These are phyloP conservation scores for Chaetomium sp. DNA, from an alignment of 2,329 filamentous ascomycete species.

Conservation along the genomic window DNA sequence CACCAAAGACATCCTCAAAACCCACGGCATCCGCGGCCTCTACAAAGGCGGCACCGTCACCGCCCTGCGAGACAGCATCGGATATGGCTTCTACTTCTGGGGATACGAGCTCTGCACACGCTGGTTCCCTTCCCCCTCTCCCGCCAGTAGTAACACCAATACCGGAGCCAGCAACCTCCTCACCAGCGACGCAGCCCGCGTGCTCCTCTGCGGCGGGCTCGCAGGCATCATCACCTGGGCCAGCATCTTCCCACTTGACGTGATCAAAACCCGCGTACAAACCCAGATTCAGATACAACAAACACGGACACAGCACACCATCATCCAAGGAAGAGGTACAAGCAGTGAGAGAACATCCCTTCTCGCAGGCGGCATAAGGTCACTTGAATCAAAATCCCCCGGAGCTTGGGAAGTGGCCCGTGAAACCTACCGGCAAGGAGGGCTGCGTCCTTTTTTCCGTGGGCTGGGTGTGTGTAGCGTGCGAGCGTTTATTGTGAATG, in stretches of 20 bases:
- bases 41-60: constrained; percentile 80
- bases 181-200: constrained; percentile 48
- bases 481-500: constrained; percentile 87
- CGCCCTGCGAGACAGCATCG: constrained; percentile 74
- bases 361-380: constrained; percentile 13
- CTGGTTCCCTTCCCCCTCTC: constrained; percentile 22
- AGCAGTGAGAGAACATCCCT: constrained; percentile 29
- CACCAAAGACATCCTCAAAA: constrained; percentile 52
- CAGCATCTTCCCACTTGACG: constrained; percentile 84
- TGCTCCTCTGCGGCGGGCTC: constrained; percentile 76
- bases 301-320: no score
- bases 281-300: constrained; percentile 43
- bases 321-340: no score
- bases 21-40: constrained; percentile 58
- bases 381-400: constrained; percentile 27
- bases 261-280: constrained; percentile 90
- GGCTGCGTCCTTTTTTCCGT: constrained; percentile 59
- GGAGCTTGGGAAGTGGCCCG: constrained; percentile 59
- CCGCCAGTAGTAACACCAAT: not conserved
- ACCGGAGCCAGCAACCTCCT: not conserved
- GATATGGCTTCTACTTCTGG: constrained; percentile 98
- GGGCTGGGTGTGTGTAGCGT: constrained; percentile 76
- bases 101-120: constrained; percentile 73
- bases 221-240: constrained; percentile 86
- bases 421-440: constrained; percentile 59